Base-by-base conservation (phyloP, 208 protist species). In the Borovskyia barvae region DNA sequence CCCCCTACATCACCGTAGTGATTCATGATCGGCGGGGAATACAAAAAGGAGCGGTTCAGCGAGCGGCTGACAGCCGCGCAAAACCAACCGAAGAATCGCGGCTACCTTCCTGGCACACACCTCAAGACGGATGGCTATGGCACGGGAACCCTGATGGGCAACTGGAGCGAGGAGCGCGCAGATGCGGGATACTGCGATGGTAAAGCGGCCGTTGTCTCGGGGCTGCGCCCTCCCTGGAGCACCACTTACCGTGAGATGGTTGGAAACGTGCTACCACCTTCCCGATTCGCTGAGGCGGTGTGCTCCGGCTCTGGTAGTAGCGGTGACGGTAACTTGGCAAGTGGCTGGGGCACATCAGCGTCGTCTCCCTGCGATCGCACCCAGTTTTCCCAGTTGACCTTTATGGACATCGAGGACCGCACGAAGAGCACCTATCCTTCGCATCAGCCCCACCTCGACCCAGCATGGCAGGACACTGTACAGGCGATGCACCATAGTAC, bases 1-100 rank as follows among this genome's bases (percentile, higher is more conserved):
- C 25, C 26, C 51, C 49, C 17, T 30, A 29, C 17, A n/a, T 14
- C 41, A 20, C 5, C n/a, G 41, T 5, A 12, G 5, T 22, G 63
- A 12, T 46, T 28, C 11, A 95, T 95, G 89, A 81, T 95, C 41
- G 89, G 89, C 22, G 86, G 87, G 0, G 86, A 96, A 54, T 88
- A 94, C 76, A 87, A 83, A 41, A 91, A 93, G 55, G 87, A 96
- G 63, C 85, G 91, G 43, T 77, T 92, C 40, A 95, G 88, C 58
- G 91, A 96, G 77, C 74, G 86, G 5, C 52, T 94, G 26, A 55
- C 59, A 28, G 19, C 49, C 3, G 77, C 72, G 26, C 85, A 93
- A 51, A 96, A 94, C 58, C 91, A 94, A 53, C 88, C 87, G 4
- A 77, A 80, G 54, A 90, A 94, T 64, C 81, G 87, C 25, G 88